Percentiles rank a stretch among this genome's conserved stretches.
Conservation (phyloP, 192 early-diverging fungal genomes). For the Thoreauomyces humboldtii region DNA sequence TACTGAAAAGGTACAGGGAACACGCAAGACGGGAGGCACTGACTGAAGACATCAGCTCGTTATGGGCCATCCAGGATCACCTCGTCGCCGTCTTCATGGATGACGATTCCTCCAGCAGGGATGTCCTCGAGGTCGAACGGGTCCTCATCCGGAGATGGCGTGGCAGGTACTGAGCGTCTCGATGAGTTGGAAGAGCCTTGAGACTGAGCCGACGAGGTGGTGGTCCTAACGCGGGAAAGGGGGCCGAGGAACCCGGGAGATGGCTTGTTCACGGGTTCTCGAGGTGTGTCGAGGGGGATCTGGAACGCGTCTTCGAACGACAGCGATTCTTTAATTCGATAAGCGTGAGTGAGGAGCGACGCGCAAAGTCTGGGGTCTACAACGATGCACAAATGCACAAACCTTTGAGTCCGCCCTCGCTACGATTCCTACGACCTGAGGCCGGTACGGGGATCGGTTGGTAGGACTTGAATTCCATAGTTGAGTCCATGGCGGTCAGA, state of each 20-base stretch:
- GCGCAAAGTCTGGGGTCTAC: neutral
- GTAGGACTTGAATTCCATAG: neutral
- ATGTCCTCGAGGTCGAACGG: neutral
- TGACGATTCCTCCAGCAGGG: neutral
- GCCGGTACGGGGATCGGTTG: neutral
- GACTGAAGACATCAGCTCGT: too few species aligned
- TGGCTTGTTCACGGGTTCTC: neutral
- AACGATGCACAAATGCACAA: neutral
- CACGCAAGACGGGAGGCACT: too few species aligned
- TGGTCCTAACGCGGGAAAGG: too few species aligned
- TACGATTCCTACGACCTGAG: neutral
- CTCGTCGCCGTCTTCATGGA: neutral
- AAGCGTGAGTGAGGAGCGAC: neutral
- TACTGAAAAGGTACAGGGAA: too few species aligned
- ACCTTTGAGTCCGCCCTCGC: neutral
- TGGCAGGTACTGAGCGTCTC: too few species aligned
- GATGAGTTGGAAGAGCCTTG: too few species aligned
- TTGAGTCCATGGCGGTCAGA: constrained; percentile 22
- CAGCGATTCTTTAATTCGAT: neutral
- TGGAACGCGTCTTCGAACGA: constrained; percentile 30
- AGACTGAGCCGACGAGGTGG: too few species aligned
- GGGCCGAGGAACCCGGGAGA: too few species aligned
- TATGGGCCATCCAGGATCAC: too few species aligned
- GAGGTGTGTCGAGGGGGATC: constrained; percentile 6
- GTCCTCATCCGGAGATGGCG: too few species aligned